phyloP scores from a whole-genome alignment of 169 alveolate species.

The Miamiensis avidus region DNA sequence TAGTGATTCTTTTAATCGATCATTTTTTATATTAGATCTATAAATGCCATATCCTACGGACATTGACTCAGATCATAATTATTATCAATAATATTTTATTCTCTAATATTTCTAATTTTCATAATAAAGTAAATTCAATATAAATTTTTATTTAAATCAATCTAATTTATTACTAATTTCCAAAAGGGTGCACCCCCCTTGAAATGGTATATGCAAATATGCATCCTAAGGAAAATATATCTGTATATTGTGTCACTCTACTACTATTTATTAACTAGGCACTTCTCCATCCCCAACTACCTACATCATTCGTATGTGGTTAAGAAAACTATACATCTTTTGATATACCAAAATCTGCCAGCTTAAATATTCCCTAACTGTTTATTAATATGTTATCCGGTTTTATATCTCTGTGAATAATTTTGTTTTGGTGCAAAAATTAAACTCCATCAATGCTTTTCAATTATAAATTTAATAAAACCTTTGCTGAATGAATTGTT shows the following conservation, averaged over 20 bases:
- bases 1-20: background rate
- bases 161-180: background rate
- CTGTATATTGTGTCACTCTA: conserved; percentile 33
- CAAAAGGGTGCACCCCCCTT: conserved; percentile 57
- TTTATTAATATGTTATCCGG: background rate
- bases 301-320: conserved; percentile 36
- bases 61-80: background rate
- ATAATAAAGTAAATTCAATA: background rate
- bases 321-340: background rate
- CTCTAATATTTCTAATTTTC: background rate
- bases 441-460: background rate
- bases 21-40: background rate
- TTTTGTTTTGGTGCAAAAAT: background rate
- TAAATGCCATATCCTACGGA: background rate
- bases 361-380: background rate
- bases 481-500: too few species aligned
- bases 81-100: too few species aligned
- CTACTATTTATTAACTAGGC: conserved; percentile 28
- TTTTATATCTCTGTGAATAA: background rate
- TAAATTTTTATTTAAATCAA: too few species aligned
- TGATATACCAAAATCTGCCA: background rate
- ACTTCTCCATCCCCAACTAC: conserved; percentile 60
- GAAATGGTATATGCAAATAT: conserved; percentile 45
- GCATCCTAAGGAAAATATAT: conserved; percentile 58
- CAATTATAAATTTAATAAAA: too few species aligned